A percentile compares a stretch with the other conserved stretches of the same genome.
These are phyloP conservation scores for Pyrenophora seminiperda DNA, from an alignment of 2,329 filamentous ascomycete species.

Conservation along the genomic window DNA sequence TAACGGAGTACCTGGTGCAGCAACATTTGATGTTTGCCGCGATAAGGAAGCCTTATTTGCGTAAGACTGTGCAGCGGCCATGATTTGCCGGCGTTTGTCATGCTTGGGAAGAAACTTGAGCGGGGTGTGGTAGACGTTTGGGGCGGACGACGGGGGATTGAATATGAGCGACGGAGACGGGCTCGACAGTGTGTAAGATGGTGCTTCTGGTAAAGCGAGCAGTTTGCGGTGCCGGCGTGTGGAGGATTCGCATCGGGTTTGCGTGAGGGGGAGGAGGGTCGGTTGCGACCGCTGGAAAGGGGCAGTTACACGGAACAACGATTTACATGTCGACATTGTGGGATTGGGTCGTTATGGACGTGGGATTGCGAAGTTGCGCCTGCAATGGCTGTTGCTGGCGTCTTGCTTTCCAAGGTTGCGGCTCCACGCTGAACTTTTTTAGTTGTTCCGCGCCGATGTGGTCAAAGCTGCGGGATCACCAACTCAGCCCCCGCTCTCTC, in stretches of 20 bases:
- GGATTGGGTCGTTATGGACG: constrained; percentile 23
- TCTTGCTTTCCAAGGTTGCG: constrained; percentile 6
- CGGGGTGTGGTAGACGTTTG: constrained; percentile 68
- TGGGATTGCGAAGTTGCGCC: neutral
- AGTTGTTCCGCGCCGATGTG: constrained; percentile 33
- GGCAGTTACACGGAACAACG: constrained; percentile 31
- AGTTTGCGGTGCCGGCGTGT: constrained; percentile 55
- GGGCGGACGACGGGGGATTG: constrained; percentile 68
- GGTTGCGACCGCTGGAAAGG: constrained; percentile 18
- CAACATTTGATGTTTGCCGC: constrained; percentile 29
- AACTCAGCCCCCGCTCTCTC: neutral
- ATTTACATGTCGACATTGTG: constrained; percentile 44
- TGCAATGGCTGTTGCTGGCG: too few relatives aligned
- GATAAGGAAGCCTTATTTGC: constrained; percentile 29
- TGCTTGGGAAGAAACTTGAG: constrained; percentile 65
- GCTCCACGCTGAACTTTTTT: constrained; percentile 32
- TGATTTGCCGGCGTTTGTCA: constrained; percentile 60
- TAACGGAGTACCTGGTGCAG: constrained; percentile 39
- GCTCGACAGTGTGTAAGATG: constrained; percentile 47
- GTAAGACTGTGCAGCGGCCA: constrained; percentile 41
- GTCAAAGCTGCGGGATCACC: constrained; percentile 11
- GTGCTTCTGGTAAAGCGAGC: constrained; percentile 52
- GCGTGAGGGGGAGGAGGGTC: constrained; percentile 32
- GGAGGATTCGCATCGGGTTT: constrained; percentile 52
- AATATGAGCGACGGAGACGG: constrained; percentile 53